Evolutionary conservation across 31 red algal genomes (phyloP), one percentile per base, ranked within the genome.

Genomic region (Endocladia muricata): DNA sequence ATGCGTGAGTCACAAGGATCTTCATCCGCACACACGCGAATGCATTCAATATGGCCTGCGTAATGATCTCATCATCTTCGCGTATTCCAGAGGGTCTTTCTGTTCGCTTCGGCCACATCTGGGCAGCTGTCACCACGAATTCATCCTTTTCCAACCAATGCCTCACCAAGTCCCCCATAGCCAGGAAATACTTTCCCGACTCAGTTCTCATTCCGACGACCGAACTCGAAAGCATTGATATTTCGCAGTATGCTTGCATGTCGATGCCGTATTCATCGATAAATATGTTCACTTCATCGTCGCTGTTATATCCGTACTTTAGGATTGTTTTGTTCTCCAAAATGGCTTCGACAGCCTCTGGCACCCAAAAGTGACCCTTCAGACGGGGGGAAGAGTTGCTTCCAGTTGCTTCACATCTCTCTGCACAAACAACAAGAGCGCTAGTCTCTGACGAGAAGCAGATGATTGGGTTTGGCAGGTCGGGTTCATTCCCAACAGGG

Each of bases 111-210:
- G 51, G 23, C 74, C 73, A 88, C 34, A 88, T 60, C 1, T 41
- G 41, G 29, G 60, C 23, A 55, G 51, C 41, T 30, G 22, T 55
- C 8, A 78, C 34, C 1, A 15, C 55, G 44, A 51, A 38, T 55
- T 51, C 32, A 25, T 79, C 83, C 38, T 79, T 71, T 23, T 65
- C 25, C 48, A 88, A 39, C 83, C 83, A 88, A 37, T 73, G 55
- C 74, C 68, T 63, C 31, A 37, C 57, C 34, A 88, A 59, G 2
- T 78, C 63, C n/a, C n/a, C n/a, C n/a, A n/a, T n/a, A n/a, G n/a
- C n/a, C n/a, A 41, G 23, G 35, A 13, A 88, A 25, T 15, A 65
- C 52, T 1, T 29, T 44, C 70, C 68, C 28, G 2, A 78, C 3
- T 38, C 37, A n/a, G 25, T 32, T 52, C 29, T 36, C 40, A 13